These are phyloP conservation scores for Eimeria necatrix DNA, from an alignment of 169 alveolate species.

Conservation along the genomic window DNA sequence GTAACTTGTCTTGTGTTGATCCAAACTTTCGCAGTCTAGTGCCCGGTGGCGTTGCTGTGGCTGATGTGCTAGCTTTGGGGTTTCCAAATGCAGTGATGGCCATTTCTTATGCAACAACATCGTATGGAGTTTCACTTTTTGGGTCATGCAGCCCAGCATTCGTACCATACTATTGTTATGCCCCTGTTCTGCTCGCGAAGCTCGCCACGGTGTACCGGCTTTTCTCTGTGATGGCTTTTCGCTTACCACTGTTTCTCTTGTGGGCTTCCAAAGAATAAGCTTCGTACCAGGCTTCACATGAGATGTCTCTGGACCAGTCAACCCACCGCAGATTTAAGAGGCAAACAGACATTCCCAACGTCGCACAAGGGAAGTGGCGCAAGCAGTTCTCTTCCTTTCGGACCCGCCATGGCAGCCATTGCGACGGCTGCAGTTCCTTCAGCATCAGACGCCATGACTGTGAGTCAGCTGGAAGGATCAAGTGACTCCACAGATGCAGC, in stretches of 20 bases:
- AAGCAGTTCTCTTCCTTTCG: too few species aligned
- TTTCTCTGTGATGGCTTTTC: not conserved
- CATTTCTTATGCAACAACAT: not conserved
- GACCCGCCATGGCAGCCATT: conserved; percentile 37
- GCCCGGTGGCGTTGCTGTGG: conserved; percentile 9
- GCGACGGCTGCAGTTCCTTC: not conserved
- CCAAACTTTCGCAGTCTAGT: not conserved
- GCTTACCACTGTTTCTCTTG: not conserved
- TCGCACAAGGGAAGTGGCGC: not conserved
- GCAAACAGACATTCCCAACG: not conserved
- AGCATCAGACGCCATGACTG: not conserved
- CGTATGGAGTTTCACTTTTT: not conserved
- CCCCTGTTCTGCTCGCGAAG: not conserved
- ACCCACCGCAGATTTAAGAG: not conserved
- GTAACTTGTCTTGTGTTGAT: not conserved
- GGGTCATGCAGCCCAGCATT: conserved; percentile 4
- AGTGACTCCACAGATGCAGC: not conserved
- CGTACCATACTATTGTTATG: not conserved
- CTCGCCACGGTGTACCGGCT: not conserved
- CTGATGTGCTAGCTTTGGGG: not conserved
- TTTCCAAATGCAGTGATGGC: not conserved
- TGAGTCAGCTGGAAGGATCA: not conserved
- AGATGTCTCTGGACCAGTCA: not conserved
- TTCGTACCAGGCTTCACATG: not conserved
- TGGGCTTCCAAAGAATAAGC: not conserved